These are phyloP conservation scores for Bathelium albidoporum DNA, from an alignment of 495 filamentous ascomycete species.

Conservation along the genomic window DNA sequence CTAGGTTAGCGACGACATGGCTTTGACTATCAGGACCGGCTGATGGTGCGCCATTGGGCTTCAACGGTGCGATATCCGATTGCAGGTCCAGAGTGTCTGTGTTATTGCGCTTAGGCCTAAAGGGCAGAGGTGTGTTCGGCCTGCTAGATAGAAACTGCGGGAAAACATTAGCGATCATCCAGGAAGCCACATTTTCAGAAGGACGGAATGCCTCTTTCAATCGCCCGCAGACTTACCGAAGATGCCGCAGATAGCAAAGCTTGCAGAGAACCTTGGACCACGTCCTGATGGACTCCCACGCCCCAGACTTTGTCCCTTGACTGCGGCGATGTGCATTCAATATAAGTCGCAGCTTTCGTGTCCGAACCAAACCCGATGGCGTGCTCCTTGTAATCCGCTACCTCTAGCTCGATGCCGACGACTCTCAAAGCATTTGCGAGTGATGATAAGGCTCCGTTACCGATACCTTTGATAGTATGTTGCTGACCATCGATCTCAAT, in stretches of 20 bases:
- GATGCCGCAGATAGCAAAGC: constrained; percentile 80
- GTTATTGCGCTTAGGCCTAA: constrained; percentile 33
- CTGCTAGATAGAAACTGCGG: constrained; percentile 47
- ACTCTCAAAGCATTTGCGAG: constrained; percentile 70
- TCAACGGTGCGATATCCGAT: constrained; percentile 15
- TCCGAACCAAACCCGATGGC: constrained; percentile 57
- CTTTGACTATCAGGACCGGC: constrained; percentile 7
- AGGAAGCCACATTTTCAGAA: too few species aligned
- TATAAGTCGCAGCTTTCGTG: constrained; percentile 86
- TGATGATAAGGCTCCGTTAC: constrained; percentile 84
- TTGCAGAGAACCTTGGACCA: constrained; percentile 83
- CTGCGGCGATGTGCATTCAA: constrained; percentile 72
- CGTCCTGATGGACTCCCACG: constrained; percentile 90
- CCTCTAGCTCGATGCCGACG: constrained; percentile 84
- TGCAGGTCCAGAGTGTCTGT: constrained; percentile 21
- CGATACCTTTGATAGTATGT: constrained; percentile 65
- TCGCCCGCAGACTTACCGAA: constrained; percentile 52
- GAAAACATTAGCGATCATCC: too few species aligned
- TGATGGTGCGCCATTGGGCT: constrained; percentile 2
- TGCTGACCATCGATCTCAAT: constrained; percentile 74
- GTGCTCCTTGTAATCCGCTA: constrained; percentile 93
- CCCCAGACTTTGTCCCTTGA: constrained; percentile 76
- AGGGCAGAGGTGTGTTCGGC: constrained; percentile 44
- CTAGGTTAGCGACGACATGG: constrained; percentile 17
- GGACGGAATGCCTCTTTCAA: too few species aligned